These are phyloP conservation scores for Lichtheimia hyalospora DNA, from an alignment of 371 early-diverging fungal species.

Conservation along the genomic window DNA sequence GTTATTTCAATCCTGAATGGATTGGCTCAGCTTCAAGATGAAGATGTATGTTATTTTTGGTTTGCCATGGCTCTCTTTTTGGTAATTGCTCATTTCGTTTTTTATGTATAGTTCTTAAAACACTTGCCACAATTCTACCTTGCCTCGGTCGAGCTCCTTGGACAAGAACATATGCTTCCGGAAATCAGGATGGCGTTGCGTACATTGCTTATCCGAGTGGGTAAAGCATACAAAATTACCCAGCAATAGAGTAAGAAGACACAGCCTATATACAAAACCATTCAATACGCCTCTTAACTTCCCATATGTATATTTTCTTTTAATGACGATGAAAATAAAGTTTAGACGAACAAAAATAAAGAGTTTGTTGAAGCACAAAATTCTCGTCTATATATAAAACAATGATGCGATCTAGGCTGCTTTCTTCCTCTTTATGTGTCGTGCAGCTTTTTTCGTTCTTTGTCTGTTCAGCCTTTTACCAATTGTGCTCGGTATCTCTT, in stretches of 20 bases:
- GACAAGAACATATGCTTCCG: constrained; percentile 42
- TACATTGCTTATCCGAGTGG: constrained; percentile 47
- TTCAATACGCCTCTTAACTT: too few species aligned
- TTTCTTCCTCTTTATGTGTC: too few species aligned
- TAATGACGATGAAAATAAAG: too few species aligned
- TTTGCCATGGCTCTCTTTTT: neutral
- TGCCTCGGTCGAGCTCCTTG: constrained; percentile 47
- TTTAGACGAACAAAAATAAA: too few species aligned
- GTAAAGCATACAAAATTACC: constrained; percentile 46
- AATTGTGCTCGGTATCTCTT: too few species aligned
- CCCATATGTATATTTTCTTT: too few species aligned
- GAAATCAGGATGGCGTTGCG: constrained; percentile 51
- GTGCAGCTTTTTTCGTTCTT: too few species aligned
- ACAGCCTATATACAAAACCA: too few species aligned
- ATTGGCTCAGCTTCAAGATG: constrained; percentile 46
- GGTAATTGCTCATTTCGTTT: neutral
- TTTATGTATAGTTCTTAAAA: constrained; percentile 31
- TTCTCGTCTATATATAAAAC: too few species aligned
- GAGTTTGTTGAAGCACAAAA: too few species aligned
- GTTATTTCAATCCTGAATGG: constrained; percentile 51
- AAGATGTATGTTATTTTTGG: constrained; percentile 36
- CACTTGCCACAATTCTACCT: constrained; percentile 50
- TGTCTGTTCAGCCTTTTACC: too few species aligned
- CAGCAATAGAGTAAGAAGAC: neutral
- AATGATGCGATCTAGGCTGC: too few species aligned